These are phyloP conservation scores for Fusarium continuum DNA, from an alignment of 2,329 filamentous ascomycete genomes.

Conservation along the genomic window DNA sequence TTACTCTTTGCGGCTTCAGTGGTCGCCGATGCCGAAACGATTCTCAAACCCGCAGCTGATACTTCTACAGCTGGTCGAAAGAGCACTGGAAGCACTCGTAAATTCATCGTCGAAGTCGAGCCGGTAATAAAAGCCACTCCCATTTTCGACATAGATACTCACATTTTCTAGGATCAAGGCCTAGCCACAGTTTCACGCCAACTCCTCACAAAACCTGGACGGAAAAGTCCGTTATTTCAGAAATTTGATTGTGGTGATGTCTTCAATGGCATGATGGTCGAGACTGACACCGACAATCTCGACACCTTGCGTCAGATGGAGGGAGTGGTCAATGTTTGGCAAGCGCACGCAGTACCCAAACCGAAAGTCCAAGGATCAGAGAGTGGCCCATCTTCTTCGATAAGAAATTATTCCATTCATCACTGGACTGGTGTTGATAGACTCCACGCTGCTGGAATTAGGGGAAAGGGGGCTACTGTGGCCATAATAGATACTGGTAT, in stretches of 20 bases:
- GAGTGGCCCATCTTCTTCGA: constrained; percentile 18
- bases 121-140: constrained; percentile 27
- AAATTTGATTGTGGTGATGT: constrained; percentile 49
- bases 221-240: constrained; percentile 36
- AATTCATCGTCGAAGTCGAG: constrained; percentile 43
- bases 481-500: constrained; percentile 54
- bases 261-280: constrained; percentile 49
- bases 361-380: constrained; percentile 24
- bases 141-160: constrained; percentile 9
- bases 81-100: constrained; percentile 22
- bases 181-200: constrained; percentile 35
- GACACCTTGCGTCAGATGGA: constrained; percentile 47
- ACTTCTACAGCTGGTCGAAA: background rate
- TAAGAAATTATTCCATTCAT: constrained; percentile 49
- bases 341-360: constrained; percentile 42
- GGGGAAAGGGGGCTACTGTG: constrained; percentile 51
- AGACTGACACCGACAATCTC: constrained; percentile 45
- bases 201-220: constrained; percentile 28
- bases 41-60: background rate
- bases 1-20: constrained; percentile 17
- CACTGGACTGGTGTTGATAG: constrained; percentile 52
- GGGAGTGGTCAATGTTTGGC: constrained; percentile 52
- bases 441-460: constrained; percentile 50
- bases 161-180: constrained; percentile 26
- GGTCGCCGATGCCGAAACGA: constrained; percentile 12